Evolutionary conservation across 306 rosid species (phyloP).

Genomic region (Acmispon strigosus): DNA sequence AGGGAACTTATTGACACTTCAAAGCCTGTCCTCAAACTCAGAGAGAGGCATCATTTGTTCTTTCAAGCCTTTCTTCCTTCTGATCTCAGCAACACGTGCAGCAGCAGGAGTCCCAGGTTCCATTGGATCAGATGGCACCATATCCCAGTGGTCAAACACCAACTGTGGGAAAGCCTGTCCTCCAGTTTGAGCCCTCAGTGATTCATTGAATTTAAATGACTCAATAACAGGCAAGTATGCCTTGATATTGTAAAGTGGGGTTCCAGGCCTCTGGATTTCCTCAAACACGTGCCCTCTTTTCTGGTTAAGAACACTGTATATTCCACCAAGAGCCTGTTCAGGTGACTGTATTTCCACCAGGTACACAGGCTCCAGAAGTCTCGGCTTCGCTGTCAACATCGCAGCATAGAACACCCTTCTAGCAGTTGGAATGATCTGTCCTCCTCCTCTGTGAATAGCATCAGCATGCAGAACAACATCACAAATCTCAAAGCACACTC

Average conservation of each 20-base stretch:
- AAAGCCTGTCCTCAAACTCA: constrained; percentile 51
- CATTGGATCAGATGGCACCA: constrained; percentile 61
- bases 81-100: constrained; percentile 32
- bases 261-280: constrained; percentile 52
- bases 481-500: constrained; percentile 52
- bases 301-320: constrained; percentile 60
- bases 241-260: constrained; percentile 54
- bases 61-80: constrained; percentile 69
- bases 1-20: neutral
- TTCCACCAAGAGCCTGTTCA: constrained; percentile 62
- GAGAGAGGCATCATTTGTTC: constrained; percentile 49
- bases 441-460: constrained; percentile 70
- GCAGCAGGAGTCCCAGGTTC: constrained; percentile 55
- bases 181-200: constrained; percentile 41
- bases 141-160: constrained; percentile 76
- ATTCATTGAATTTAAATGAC: constrained; percentile 48
- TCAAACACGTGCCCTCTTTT: constrained; percentile 60
- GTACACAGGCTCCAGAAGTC: constrained; percentile 66
- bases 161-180: constrained; percentile 76
- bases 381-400: constrained; percentile 52
- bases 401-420: constrained; percentile 58
- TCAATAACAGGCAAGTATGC: constrained; percentile 55
- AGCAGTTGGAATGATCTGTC: constrained; percentile 64
- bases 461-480: constrained; percentile 69
- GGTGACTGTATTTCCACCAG: constrained; percentile 73